phyloP scores from a whole-genome alignment of 179 eudicot species.

The Drosera spatulata region DNA sequence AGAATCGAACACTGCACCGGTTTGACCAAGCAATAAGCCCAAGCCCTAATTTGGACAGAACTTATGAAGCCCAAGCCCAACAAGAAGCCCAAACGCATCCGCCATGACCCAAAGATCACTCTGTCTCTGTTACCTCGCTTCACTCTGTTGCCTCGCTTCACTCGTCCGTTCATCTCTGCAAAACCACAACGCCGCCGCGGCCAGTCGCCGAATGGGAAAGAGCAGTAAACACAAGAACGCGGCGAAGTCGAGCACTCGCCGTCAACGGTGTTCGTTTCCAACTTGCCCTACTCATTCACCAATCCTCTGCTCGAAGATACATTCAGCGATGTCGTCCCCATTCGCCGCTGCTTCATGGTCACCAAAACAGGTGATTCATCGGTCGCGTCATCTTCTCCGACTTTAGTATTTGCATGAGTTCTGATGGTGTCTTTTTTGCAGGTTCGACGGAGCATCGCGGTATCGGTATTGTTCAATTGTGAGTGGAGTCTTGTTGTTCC shows the following conservation, averaged over 20 bases:
- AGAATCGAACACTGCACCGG: no score
- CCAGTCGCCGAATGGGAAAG: constrained; percentile 37
- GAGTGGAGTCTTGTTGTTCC: constrained; percentile 20
- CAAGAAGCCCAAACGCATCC: no score
- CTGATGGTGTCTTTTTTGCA: constrained; percentile 13
- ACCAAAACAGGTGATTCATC: constrained; percentile 47
- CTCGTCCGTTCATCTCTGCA: no score
- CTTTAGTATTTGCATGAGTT: no score
- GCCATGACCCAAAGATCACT: no score
- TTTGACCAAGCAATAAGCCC: no score
- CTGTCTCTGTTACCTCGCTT: no score
- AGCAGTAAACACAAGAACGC: constrained; percentile 26
- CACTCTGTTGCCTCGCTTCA: no score
- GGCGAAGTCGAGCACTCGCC: constrained; percentile 42
- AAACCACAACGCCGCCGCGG: no score
- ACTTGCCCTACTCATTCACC: constrained; percentile 63
- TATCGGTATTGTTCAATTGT: constrained; percentile 87
- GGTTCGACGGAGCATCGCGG: constrained; percentile 82
- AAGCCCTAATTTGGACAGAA: no score
- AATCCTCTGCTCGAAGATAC: constrained; percentile 69
- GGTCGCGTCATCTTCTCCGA: no score
- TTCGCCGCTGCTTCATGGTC: constrained; percentile 88
- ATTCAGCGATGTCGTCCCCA: constrained; percentile 88
- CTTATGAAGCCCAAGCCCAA: no score
- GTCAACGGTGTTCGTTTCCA: constrained; percentile 64